Evolutionary conservation across 768 basidiomycete species (phyloP).

Genomic region (Sutorius australiensis): DNA sequence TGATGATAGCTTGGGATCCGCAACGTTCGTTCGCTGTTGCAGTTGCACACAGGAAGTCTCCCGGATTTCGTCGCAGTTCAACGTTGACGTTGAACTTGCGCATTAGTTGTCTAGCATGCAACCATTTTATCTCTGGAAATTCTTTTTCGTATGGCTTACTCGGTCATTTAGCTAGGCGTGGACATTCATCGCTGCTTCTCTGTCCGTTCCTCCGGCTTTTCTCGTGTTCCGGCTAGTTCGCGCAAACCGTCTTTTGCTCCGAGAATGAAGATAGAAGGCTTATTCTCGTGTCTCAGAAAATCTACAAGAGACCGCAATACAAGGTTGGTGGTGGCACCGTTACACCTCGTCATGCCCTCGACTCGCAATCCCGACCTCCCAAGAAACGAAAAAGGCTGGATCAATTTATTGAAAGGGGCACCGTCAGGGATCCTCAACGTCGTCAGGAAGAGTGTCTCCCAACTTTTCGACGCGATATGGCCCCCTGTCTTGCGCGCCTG

Average conservation of each 20-base stretch:
- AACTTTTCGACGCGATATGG: neutral
- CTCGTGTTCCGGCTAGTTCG: neutral
- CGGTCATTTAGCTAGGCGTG: neutral
- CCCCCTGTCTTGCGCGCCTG: neutral
- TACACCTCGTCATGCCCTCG: neutral
- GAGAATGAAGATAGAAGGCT: neutral
- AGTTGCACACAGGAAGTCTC: neutral
- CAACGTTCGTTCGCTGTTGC: neutral
- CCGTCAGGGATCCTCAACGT: rapidly evolving
- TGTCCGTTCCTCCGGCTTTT: neutral
- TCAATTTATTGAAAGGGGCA: rapidly evolving
- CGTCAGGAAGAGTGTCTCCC: rapidly evolving
- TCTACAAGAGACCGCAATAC: conserved; percentile 1
- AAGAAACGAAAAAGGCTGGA: neutral
- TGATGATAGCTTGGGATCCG: neutral
- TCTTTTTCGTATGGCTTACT: neutral
- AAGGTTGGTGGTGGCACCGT: neutral
- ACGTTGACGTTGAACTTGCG: too few relatives aligned
- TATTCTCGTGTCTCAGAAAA: neutral
- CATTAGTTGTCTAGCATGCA: neutral
- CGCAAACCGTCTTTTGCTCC: neutral
- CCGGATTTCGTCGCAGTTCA: neutral
- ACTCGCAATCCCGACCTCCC: neutral
- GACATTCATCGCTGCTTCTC: neutral
- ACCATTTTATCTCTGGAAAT: neutral